Evolutionary conservation across 495 filamentous ascomycete genomes (phyloP).

Genomic region (Daldinia grandis): DNA sequence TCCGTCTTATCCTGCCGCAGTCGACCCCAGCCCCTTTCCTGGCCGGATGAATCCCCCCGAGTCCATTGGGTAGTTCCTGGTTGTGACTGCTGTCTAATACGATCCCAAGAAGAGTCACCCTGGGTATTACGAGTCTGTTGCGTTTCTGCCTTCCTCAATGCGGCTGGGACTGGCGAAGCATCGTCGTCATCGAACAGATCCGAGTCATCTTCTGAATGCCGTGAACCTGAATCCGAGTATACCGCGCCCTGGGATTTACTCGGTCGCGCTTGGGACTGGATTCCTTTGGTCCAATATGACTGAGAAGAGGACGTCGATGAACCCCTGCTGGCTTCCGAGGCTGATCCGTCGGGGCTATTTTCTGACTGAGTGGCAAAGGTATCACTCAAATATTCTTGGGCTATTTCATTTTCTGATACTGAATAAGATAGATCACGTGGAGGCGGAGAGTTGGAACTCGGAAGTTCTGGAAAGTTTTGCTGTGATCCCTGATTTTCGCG

Average conservation of each 20-base stretch:
- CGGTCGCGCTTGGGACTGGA: slow-evolving; percentile 7
- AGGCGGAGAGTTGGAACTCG: neutral
- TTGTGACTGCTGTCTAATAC: slow-evolving; percentile 47
- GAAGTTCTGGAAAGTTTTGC: neutral
- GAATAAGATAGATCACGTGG: neutral
- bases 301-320: slow-evolving; percentile 9
- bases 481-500: neutral
- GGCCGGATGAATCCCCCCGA: slow-evolving; percentile 42
- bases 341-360: neutral
- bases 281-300: slow-evolving; percentile 16
- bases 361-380: slow-evolving; percentile 3
- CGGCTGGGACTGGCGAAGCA: slow-evolving; percentile 50
- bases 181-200: slow-evolving; percentile 50
- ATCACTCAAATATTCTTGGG: slow-evolving; percentile 17
- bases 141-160: slow-evolving; percentile 29
- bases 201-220: slow-evolving; percentile 36
- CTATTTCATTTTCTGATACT: slow-evolving; percentile 4
- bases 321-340: neutral
- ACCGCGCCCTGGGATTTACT: neutral
- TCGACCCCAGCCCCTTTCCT: slow-evolving; percentile 40
- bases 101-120: slow-evolving; percentile 51
- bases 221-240: slow-evolving; percentile 4
- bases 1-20: slow-evolving; percentile 40
- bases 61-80: slow-evolving; percentile 33
- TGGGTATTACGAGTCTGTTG: slow-evolving; percentile 4